These are phyloP conservation scores for Telfairia occidentalis DNA, from an alignment of 331 rosid species.

Conservation along the genomic window DNA sequence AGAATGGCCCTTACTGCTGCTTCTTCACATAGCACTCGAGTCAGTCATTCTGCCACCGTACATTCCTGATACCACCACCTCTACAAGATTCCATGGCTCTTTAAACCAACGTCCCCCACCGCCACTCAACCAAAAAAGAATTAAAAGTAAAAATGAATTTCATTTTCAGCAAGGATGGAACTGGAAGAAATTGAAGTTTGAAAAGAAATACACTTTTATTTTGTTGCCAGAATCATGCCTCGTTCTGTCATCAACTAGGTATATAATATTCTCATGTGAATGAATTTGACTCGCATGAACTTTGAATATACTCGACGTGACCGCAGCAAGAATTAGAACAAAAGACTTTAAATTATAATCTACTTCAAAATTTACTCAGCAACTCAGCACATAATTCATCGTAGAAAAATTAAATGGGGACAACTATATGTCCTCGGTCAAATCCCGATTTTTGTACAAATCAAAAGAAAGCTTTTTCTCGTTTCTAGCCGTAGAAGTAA, in stretches of 20 bases:
- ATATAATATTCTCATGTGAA: background rate
- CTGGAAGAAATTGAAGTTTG: background rate
- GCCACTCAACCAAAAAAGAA: background rate
- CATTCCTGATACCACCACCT: background rate
- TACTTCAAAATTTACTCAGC: background rate
- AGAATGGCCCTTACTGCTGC: slow-evolving; percentile 7
- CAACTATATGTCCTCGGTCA: background rate
- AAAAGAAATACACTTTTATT: background rate
- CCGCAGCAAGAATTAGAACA: background rate
- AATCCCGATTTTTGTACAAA: background rate
- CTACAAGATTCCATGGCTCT: slow-evolving; percentile 10
- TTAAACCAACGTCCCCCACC: background rate
- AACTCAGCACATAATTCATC: background rate
- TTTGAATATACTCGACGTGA: slow-evolving; percentile 6
- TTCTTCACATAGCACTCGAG: background rate
- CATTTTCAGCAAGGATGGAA: background rate
- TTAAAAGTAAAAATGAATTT: slow-evolving; percentile 1
- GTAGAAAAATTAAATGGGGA: background rate
- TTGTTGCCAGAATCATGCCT: background rate
- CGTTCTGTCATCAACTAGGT: background rate
- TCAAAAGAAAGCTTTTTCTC: background rate
- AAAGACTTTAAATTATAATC: background rate
- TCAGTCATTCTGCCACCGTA: background rate
- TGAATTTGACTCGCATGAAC: background rate
- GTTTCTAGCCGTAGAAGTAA: background rate